Evolutionary conservation across 345 rosid genomes (phyloP), one percentile per base, ranked within the genome.

Genomic region (Brassica rapa): DNA sequence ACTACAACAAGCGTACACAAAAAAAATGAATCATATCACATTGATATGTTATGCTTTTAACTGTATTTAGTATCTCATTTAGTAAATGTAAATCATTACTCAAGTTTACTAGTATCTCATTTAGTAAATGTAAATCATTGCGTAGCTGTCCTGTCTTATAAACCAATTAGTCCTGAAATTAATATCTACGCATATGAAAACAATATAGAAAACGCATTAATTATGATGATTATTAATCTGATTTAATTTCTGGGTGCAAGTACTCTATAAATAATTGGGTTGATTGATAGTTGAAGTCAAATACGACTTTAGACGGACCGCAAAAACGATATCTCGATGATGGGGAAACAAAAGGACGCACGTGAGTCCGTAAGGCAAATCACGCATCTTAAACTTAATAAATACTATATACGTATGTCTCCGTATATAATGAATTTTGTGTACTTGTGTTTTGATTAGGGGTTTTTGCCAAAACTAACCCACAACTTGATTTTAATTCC

Each of bases 251-350:
- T 7, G 59, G 14, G 49, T 41, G 24, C 24, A 16, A 53, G 6
- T 53, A 15, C 59, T 53, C 59, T 21, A 56, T 56, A 23, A 24
- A 25, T 37, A 16, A 39, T 25, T 4, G 61, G 46, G 32, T 49
- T 46, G 30, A 12, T 43, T 62, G 21, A 43, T 62, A 27, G 19
- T 62, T 29, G 19, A 46, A 14, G 46, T 29, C 11, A 61, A 11
- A 37, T 71, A 60, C 57, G 27, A 59, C 66, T 10, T 35, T 14
- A 37, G 66, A 71, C 15, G 27, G 37, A 5, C 27, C 57, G 27
- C 57, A 61, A 72, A 60, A 19, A 60, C 51, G 63, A 53, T 56
- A 33, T 70, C 53, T 56, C 55, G 56, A 49, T 49, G 56, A 24
- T 14, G 25, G 11, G 41, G 41, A 59, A 49, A 49, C 56, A 23